phyloP scores from a whole-genome alignment of 2,329 filamentous ascomycete species.

The Phialophora tarda region DNA sequence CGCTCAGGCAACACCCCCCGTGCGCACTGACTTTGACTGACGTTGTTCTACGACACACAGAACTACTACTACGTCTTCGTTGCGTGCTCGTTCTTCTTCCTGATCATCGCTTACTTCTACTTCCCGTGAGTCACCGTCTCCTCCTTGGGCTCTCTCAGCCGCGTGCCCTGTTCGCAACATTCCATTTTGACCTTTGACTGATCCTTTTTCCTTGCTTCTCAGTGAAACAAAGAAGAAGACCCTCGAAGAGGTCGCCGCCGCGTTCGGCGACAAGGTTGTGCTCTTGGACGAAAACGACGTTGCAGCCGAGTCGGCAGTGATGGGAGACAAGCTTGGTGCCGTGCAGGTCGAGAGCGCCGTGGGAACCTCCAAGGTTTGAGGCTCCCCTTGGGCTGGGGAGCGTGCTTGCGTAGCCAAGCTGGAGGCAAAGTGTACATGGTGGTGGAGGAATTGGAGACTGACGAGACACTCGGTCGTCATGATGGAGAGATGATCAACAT shows the following conservation, averaged over 20 bases:
- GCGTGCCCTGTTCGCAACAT: not conserved
- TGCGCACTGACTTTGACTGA: not conserved
- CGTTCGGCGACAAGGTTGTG: conserved; percentile 57
- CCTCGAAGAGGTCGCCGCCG: conserved; percentile 56
- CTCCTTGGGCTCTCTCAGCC: not conserved
- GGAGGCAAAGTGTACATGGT: not conserved
- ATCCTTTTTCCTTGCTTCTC: not conserved
- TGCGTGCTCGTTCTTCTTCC: conserved; percentile 58
- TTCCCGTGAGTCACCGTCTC: conserved; percentile 53
- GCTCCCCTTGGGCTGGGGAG: not conserved
- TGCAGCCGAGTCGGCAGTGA: conserved; percentile 37
- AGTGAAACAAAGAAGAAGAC: conserved; percentile 56
- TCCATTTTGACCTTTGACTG: not conserved
- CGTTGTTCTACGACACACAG: conserved; percentile 1
- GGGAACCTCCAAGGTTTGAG: conserved; percentile 7
- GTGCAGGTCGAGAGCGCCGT: conserved; percentile 28
- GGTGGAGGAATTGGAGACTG: not conserved
- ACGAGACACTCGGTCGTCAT: not conserved
- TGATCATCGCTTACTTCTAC: conserved; percentile 59
- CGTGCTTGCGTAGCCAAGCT: not conserved
- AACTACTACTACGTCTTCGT: conserved; percentile 68
- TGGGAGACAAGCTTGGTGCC: conserved; percentile 34
- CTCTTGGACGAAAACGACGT: conserved; percentile 37
- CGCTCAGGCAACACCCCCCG: too few species aligned
- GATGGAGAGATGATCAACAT: not conserved